Evolutionary conservation across 331 rosid genomes (phyloP), one percentile per base, ranked within the genome.

Genomic region (Quercus phellos): DNA sequence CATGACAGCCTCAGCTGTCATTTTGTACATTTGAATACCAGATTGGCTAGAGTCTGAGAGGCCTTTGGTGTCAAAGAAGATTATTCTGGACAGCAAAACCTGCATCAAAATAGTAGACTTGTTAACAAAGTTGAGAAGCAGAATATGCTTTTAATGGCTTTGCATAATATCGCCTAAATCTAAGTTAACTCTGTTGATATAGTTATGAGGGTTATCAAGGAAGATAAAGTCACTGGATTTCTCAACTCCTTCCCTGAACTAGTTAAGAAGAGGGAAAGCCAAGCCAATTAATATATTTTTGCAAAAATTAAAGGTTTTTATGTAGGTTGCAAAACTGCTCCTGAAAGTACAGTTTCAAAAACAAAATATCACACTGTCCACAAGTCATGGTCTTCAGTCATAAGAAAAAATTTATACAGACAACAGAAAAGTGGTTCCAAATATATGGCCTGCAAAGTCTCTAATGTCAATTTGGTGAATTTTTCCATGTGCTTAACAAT

Each of bases 1-100:
- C 81, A 93, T 89, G 75, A 95, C 98, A 90, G 97, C 98, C 83
- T 86, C 98, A 34, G 98, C 98, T 55, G 99, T 81, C 79, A 83
- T 81, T 81, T 81, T 81, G 84, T 95, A 92, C 76, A 32, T 84
- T 67, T 60, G 87, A 55, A 95, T 88, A 68, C 87, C 93, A 32
- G 87, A 81, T 64, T 73, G 79, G 75, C 59, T 80, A 10, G 91
- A 85, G 77, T 56, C 80, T 43, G 94, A 84, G 70, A 66, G 21
- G 55, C 58, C 94, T 68, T 91, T 89, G 54, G 84, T 78, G 63
- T 87, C 94, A 67, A 95, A 89, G 85, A 95, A 91, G 91, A 81
- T 89, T 85, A 95, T 70, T 85, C 99, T 93, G 71, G 99, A 83
- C 70, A 95, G 77, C 87, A 95, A 87, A 80, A 95, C 97, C 99